Evolutionary conservation across 2,329 filamentous ascomycete genomes (phyloP).

Genomic region (Lachnum nothofagi): DNA sequence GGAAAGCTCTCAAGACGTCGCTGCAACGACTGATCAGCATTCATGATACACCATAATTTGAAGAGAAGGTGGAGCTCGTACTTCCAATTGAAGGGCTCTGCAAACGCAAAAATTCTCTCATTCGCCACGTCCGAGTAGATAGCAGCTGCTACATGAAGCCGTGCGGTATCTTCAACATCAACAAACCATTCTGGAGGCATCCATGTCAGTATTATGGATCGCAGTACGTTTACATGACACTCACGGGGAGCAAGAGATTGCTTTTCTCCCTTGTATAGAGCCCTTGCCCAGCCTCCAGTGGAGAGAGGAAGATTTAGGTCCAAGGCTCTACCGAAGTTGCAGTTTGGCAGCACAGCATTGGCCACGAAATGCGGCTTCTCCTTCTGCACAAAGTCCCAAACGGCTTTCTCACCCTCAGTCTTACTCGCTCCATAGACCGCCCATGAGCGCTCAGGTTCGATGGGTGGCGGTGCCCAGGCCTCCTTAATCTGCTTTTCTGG

Average conservation of each 20-base stretch:
- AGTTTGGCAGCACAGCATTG: constrained; percentile 30
- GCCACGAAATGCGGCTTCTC: constrained; percentile 23
- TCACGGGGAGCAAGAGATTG: not conserved
- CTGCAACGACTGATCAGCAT: not conserved
- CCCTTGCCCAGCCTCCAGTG: not conserved
- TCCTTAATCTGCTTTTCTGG: constrained; percentile 29
- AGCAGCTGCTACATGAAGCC: constrained; percentile 29
- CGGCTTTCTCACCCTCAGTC: constrained; percentile 31
- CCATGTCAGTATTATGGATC: not conserved
- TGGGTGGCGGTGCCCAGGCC: constrained; percentile 30
- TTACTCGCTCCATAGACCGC: constrained; percentile 37
- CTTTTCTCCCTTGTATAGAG: not conserved
- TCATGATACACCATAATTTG: not conserved
- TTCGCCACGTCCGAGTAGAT: constrained; percentile 23
- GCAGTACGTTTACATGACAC: not conserved
- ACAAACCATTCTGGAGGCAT: constrained; percentile 14
- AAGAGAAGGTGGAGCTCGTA: not conserved
- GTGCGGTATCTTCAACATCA: constrained; percentile 29
- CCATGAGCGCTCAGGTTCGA: constrained; percentile 17
- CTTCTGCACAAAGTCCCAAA: constrained; percentile 35
- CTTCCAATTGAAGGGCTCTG: constrained; percentile 25
- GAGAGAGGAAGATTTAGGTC: not conserved
- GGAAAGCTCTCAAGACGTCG: constrained; percentile 23
- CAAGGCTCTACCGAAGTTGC: constrained; percentile 15
- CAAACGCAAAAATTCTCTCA: constrained; percentile 26